Conservation (phyloP, 2,329 filamentous ascomycete species). For the Penicillium hordei region DNA sequence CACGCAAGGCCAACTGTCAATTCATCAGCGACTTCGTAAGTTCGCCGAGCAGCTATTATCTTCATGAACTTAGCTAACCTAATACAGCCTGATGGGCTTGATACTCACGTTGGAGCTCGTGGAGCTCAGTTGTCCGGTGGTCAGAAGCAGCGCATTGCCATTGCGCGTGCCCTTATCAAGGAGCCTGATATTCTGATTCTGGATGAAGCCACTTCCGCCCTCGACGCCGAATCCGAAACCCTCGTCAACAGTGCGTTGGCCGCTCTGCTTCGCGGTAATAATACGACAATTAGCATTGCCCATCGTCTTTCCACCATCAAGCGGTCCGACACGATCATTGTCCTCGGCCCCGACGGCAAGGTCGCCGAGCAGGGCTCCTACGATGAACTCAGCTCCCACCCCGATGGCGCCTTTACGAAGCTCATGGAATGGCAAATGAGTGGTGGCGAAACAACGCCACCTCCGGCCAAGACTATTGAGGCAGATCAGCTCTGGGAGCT, state of each 20-base stretch:
- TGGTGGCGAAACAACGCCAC: conserved; percentile 62
- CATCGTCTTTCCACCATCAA: conserved; percentile 96
- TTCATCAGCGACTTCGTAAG: conserved; percentile 90
- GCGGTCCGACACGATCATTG: conserved; percentile 89
- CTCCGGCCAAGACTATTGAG: conserved; percentile 39
- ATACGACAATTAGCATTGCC: conserved; percentile 96
- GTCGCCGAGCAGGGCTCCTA: conserved; percentile 92
- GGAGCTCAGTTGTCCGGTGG: conserved; percentile 93
- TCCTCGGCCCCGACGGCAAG: conserved; percentile 78
- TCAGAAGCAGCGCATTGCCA: conserved; percentile 97
- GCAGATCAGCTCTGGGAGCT: conserved; percentile 54
- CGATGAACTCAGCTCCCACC: conserved; percentile 68
- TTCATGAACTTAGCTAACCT: conserved; percentile 14
- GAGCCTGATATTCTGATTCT: conserved; percentile 95
- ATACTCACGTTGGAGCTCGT: conserved; percentile 88
- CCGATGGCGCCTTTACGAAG: conserved; percentile 82
- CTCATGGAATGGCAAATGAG: conserved; percentile 99
- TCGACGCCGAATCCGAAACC: conserved; percentile 96
- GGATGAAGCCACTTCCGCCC: conserved; percentile 91
- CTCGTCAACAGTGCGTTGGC: conserved; percentile 89
- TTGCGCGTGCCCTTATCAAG: conserved; percentile 90
- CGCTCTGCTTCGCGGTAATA: conserved; percentile 76
- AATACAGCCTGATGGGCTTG: conserved; percentile 76
- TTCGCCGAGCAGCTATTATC: conserved; percentile 16
- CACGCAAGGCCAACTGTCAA: conserved; percentile 88